Base-by-base conservation (phyloP, 176 grass and related monocot species). In the Hordeum marinum region DNA sequence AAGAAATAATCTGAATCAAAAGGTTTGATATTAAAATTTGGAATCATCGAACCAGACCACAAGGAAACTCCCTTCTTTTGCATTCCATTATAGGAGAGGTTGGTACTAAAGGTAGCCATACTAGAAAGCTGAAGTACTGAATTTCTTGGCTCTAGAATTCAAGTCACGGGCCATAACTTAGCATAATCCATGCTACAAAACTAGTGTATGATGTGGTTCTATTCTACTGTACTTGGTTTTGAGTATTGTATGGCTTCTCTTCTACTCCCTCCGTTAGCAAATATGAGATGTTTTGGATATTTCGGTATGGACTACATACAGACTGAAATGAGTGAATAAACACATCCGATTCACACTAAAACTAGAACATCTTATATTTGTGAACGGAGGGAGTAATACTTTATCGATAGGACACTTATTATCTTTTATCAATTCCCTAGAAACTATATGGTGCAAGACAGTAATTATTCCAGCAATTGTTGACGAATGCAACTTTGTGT, bases 81-180 rank as follows among this genome's bases (percentile, higher is more conserved):
- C 55, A 40, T 57, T 75, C 3, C 32, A 68, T 68, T 18, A 54
- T 62, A 83, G 41, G 52, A 70, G 26, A 39, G 11, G 36, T 73
- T 65, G 11, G 42, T 29, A 27, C 72, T 48, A 80, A 80, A 65
- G 15, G 39, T 9, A 64, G 31, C 8, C 59, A 63, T 63, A 34
- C 55, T 80, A 52, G 21, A 42, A 86, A 86, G 42, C 43, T 82
- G 12, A 77, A 59, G 24, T 59, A 32, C 46, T 69, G 72, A 76
- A 73, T 32, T 43, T 79, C 41, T 60, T 85, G 15, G 25, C 52
- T 46, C 61, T 11, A 45, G 63, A 61, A 32, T 68, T 21, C 18
- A 68, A 34, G 32, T 34, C 32, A 34, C 32, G 4, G 32, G 46
- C 46, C 46, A 17, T 50, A 17, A 50, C 46, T 50, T 50, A 50